These are phyloP conservation scores for Xerocomellus chrysenteron DNA, from an alignment of 768 basidiomycete genomes.

Conservation along the genomic window DNA sequence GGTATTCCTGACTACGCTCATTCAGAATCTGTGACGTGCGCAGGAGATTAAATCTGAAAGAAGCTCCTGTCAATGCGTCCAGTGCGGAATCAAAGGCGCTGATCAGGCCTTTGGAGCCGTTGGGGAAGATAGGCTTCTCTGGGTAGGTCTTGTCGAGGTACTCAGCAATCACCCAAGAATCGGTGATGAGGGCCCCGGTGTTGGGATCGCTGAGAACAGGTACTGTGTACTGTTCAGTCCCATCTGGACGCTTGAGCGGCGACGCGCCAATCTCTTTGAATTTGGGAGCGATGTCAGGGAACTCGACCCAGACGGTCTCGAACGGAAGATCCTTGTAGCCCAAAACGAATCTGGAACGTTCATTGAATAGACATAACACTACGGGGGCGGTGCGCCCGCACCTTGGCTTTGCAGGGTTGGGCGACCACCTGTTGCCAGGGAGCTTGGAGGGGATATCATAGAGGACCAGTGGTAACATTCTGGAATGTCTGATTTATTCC, in stretches of 20 bases:
- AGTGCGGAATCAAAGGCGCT: slow-evolving; percentile 14
- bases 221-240: slow-evolving; percentile 27
- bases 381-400: not conserved
- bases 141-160: slow-evolving; percentile 39
- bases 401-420: slow-evolving; percentile 42
- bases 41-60: slow-evolving; percentile 18
- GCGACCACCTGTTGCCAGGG: slow-evolving; percentile 34
- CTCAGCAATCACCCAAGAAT: slow-evolving; percentile 33
- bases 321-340: slow-evolving; percentile 35
- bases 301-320: slow-evolving; percentile 36
- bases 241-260: slow-evolving; percentile 19
- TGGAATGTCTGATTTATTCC: not conserved
- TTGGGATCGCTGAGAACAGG: slow-evolving; percentile 36
- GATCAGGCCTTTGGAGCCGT: slow-evolving; percentile 23
- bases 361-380: not conserved
- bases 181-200: slow-evolving; percentile 27
- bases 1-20: slow-evolving; percentile 37
- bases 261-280: slow-evolving; percentile 28
- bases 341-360: slow-evolving; percentile 28
- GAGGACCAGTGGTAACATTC: slow-evolving; percentile 32
- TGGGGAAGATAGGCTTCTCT: slow-evolving; percentile 29
- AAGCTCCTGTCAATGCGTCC: not conserved
- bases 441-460: slow-evolving; percentile 37
- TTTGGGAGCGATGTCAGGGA: slow-evolving; percentile 29
- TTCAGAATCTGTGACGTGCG: slow-evolving; percentile 32